Base-by-base conservation (phyloP, 2,329 filamentous ascomycete genomes). In the Fusarium sp. region DNA sequence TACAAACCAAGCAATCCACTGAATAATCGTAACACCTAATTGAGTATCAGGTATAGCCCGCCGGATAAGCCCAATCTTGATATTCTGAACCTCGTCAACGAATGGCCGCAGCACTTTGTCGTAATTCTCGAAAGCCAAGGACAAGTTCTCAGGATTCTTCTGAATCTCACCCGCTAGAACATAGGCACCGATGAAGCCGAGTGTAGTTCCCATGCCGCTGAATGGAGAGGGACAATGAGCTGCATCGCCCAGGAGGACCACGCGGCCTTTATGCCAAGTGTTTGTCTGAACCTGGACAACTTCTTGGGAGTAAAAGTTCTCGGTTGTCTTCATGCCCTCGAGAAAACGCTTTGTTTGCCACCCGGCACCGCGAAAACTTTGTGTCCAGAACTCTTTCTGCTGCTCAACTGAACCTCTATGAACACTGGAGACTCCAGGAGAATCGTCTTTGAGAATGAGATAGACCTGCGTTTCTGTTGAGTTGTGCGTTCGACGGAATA, bases 231-330 rank as follows among this genome's bases (percentile, higher is more conserved):
- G 71, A 0, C 71, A 73, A 12, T 73, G 41, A 17, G 62, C 71
- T 30, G 71, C 70, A 4, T 73, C 71, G 18, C 71, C 71, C 0
- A 74, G 34, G 0, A 73, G 45, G 1, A 74, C 71, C 0, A 72
- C 71, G 0, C 66, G 62, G 18, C 62, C 62, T 12, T 68, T 73
- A 24, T 56, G 20, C 71, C 72, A 74, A 4, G 38, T 52, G 6
- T 59, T 36, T 0, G 68, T 66, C n/a, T 59, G 57, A 12, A 73
- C 71, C 6, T 74, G 71, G 5, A 71, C 61, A 2, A 63, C 57
- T 18, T 74, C 70, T 50, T 73, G 70, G 3, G 66, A 74, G 41
- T 73, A 73, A 15, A 74, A 73, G 41, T 73, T 72, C n/a, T 45
- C 41, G 2, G 71, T 42, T 1, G 66, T 61, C 28, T 68, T 51